Base-by-base conservation (phyloP, 805 yeast species). In the Jamesozyma hellenica region DNA sequence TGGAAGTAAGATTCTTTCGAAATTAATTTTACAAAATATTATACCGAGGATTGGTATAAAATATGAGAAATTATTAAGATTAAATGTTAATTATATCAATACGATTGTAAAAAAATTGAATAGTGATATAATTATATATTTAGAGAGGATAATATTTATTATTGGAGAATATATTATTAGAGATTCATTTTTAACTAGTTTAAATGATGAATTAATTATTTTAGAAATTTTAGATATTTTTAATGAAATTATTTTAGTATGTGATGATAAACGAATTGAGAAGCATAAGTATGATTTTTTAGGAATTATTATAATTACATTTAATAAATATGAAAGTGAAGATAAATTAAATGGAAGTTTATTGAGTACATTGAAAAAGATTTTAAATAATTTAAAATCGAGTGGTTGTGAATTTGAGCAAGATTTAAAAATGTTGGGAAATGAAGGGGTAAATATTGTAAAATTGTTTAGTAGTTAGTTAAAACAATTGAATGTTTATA, bases 151-250 rank as follows among this genome's bases (percentile, higher is more conserved):
- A 3, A 44, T 55, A 11, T 55, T 49, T 35, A 45, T 45, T 2
- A 8, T 57, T 17, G 64, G 63, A 1, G 59, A 58, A 30, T 47
- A 43, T 29, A 34, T 55, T 13, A 46, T 60, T 2, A 46, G 49
- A 35, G 55, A 54, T 42, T 56, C 61, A 9, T 56, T 49, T 36
- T 44, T 56, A 23, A 51, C 61, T 13, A 34, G 34, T 13, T 28
- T 57, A 4, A 26, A 53, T 8, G 35, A 44, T n/a, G 34, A 44
- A 14, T 43, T 48, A 2, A 27, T 54, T 2, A 31, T 40, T 4
- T 12, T 15, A 6, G 17, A 40, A 12, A 16, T 32, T 3, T 4
- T 32, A 4, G 2, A 40, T 3, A 14, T 51, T 4, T 18, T 59
- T 1, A 16, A 32, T 2, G 17, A 9, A 2, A 14, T 51, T 15